Evolutionary conservation across 202 grass and related monocot species (phyloP).

Genomic region (Tripidium arundinaceum): DNA sequence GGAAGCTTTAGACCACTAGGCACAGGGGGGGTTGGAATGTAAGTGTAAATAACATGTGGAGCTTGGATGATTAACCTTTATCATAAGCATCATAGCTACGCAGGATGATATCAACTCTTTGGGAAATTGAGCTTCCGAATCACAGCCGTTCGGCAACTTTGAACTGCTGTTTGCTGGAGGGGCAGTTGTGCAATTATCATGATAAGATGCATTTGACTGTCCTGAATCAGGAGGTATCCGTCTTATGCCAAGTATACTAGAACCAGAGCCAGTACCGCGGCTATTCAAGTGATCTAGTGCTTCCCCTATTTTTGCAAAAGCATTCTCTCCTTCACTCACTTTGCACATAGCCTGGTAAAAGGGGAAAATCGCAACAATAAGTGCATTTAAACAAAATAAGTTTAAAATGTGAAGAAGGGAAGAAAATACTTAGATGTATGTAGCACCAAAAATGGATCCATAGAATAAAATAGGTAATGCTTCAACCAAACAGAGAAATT

Average conservation of each 20-base stretch:
- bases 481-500: not conserved
- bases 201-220: slow-evolving; percentile 56
- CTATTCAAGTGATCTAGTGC: slow-evolving; percentile 64
- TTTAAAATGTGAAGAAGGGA: not conserved
- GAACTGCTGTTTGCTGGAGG: slow-evolving; percentile 35
- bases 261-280: slow-evolving; percentile 58
- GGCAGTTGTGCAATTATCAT: slow-evolving; percentile 44
- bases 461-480: slow-evolving; percentile 16
- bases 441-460: not conserved
- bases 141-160: slow-evolving; percentile 42
- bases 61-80: slow-evolving; percentile 54
- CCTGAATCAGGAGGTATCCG: slow-evolving; percentile 67
- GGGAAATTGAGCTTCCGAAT: slow-evolving; percentile 53
- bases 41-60: not conserved
- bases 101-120: slow-evolving; percentile 81
- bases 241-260: slow-evolving; percentile 64
- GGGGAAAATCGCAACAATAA: not conserved
- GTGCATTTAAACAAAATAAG: not conserved
- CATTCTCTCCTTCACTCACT: slow-evolving; percentile 70
- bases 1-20: not conserved
- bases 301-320: slow-evolving; percentile 74
- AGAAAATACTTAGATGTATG: not conserved
- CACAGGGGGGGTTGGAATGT: not conserved
- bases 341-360: slow-evolving; percentile 68
- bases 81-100: slow-evolving; percentile 84